Evolutionary conservation across 1,284 basidiomycete genomes (phyloP), one percentile per base, ranked within the genome.

Genomic region (Fomitopsis schrenkii): DNA sequence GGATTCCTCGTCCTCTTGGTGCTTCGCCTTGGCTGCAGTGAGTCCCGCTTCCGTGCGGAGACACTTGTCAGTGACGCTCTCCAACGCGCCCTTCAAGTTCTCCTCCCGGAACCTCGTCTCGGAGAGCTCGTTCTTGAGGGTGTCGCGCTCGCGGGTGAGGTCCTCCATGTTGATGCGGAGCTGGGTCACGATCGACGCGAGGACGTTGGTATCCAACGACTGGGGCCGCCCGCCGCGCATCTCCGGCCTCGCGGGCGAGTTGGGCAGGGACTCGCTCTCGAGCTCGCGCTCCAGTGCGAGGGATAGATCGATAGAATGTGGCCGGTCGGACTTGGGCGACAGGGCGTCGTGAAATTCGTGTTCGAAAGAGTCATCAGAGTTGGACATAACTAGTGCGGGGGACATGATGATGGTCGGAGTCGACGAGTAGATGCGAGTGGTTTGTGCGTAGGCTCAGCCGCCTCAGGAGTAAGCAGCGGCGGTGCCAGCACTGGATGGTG

Each of bases 1-100:
- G 55, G 88, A 88, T 66, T 94, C 89, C 68, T 93, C 91, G 53
- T 95, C 92, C 50, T 91, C 89, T 65, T 83, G 84, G 57, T 83
- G 81, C 75, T 87, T 87, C 69, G 74, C 78, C 62, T 75, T 79
- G 53, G 90, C 83, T 22, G 79, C 78, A 57, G 81, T 78, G 14
- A 94, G 78, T 62, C 88, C 83, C 46, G 81, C 79, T 67, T 92
- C 86, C 48, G 87, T 77, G 2, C 74, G 74, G 40, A 83, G 80
- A 28, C 83, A 86, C 72, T 85, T 86, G 64, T 89, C 87, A 9
- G 83, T 83, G 75, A 89, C 80, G 64, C 82, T 76, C 63, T 83
- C 76, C 52, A 91, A 71, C 42, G 85, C 82, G 58, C 87, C 85
- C 65, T 84, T 79, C 62, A 88, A 71, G 61, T 83, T 81, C 7